Base-by-base conservation (phyloP, 139 green algal genomes). In the Dunaliella primolecta region DNA sequence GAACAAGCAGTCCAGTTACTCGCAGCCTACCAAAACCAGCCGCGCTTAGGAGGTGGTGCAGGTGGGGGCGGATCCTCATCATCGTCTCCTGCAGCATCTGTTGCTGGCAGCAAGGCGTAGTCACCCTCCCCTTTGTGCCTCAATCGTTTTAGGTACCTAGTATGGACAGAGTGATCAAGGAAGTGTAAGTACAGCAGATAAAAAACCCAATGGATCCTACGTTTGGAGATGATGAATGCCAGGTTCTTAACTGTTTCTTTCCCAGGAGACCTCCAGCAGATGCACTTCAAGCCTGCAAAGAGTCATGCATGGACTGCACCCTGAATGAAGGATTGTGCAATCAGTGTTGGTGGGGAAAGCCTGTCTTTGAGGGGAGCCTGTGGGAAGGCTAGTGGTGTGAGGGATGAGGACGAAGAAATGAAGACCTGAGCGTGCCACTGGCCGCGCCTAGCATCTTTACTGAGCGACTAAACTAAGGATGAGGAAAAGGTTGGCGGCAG, bases 61-160 rank as follows among this genome's bases (percentile, higher is more conserved):
- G 46, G 46, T 64, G 46, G 46, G 46, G 46, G 15, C 7, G 46
- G 81, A 3, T 33, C 78, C 27, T 85, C 35, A 2, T 85, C 29
- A 32, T 84, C 80, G 75, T 80, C 75, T n/a, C 1, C n/a, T 7
- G 15, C 55, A 1, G 2, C 31, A 27, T 70, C 78, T 3, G 32
- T 82, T 2, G 80, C 80, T 25, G 80, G 80, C 46, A 84, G 80
- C 20, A 84, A 46, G 1, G 80, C 80, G 56, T 84, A 84, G 31
- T 84, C 80, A 0, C 56, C 80, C 31, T 30, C 75, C 46, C 46
- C 46, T 64, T 84, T 84, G 27, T 75, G 79, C 55, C 36, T n/a
- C 29, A 84, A 33, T 1, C 80, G 80, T 32, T 78, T 77, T 1
- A 77, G 27, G 56, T 84, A 84, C 55, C 80, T 83, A 36, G 32